Evolutionary conservation across 2,329 filamentous ascomycete genomes (phyloP).

Genomic region (Pochonia chlamydosporia): DNA sequence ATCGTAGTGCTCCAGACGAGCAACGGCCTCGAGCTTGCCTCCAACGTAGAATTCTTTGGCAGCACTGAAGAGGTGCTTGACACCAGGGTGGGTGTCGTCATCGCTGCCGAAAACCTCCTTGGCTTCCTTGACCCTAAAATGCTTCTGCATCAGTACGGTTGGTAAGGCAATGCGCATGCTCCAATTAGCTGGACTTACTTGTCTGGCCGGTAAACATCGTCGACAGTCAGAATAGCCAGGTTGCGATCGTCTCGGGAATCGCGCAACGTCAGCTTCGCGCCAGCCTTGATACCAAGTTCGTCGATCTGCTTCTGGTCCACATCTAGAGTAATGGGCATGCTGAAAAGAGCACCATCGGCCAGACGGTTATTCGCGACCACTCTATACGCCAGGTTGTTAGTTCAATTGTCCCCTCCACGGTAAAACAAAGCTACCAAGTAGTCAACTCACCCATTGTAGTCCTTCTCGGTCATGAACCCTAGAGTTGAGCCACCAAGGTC

Average conservation of each 20-base stretch:
- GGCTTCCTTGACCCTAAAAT: constrained; percentile 71
- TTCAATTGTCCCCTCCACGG: too few relatives aligned
- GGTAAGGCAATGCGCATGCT: not conserved
- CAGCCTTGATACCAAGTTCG: constrained; percentile 68
- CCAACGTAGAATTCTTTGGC: constrained; percentile 88
- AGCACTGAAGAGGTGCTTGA: constrained; percentile 80
- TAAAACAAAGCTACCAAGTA: not conserved
- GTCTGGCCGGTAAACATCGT: constrained; percentile 92
- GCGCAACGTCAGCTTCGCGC: constrained; percentile 78
- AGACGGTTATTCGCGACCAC: constrained; percentile 88
- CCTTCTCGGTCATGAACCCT: constrained; percentile 97
- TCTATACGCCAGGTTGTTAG: constrained; percentile 37
- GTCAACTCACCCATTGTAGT: constrained; percentile 77
- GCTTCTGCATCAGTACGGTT: not conserved
- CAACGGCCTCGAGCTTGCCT: constrained; percentile 92
- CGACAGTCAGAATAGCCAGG: constrained; percentile 89
- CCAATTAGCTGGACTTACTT: constrained; percentile 57
- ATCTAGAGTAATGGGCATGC: constrained; percentile 95
- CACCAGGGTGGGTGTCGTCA: constrained; percentile 83
- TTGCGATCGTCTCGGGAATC: constrained; percentile 96
- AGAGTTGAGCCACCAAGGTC: constrained; percentile 11
- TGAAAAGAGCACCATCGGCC: constrained; percentile 83
- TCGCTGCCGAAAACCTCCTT: constrained; percentile 90
- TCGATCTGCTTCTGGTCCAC: constrained; percentile 70
- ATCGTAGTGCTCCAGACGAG: constrained; percentile 96